Evolutionary conservation across 768 basidiomycete genomes (phyloP), one percentile per base, ranked within the genome.

Genomic region (Tylopilus intermedius): DNA sequence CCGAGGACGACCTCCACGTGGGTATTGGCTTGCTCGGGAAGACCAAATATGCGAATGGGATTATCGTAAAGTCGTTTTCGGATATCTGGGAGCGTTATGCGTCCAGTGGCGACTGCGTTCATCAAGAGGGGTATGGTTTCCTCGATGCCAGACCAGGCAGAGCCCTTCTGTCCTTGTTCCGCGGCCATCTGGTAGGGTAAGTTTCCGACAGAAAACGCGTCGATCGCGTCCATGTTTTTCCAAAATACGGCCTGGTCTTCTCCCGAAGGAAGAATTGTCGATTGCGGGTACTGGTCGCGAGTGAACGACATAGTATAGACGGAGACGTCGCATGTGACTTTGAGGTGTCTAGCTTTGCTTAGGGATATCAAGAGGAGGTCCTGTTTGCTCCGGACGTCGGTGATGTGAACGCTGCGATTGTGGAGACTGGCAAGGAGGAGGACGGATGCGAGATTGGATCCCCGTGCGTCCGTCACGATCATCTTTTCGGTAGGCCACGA

Each of bases 291-390:
- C 54, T 90, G 78, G 49, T 86, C 87, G 42, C 73, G 76, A 2
- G 80, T 81, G 74, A 91, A 94, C 81, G 96, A 97, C 49, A 99
- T 74, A 15, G 90, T 80, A 70, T 88, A 97, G 46, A 97, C 79
- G 13, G 94, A 85, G 30, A 96, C 91, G 61, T 99, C 96, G 69
- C 95, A 98, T 3, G 95, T 97, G 46, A 97, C 95, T 62, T 90
- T 88, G 61, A 98, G 80, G 11, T 88, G 77, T 74, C 93, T 94
- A 39, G 86, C 86, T 74, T 99, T 99, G 79, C 92, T 94, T 37
- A 99, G 77, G 2, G 88, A 85, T 66, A 99, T 97, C 53, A 99
- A 74, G 29, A 88, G 76, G 45, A 99, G 75, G 64, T 98, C 96
- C 50, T 94, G 92, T 58, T 81, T 79, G 56, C 78, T 87, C 56